Conservation (phyloP, 257 asterid genomes). For the Solanum ossicruentum region DNA sequence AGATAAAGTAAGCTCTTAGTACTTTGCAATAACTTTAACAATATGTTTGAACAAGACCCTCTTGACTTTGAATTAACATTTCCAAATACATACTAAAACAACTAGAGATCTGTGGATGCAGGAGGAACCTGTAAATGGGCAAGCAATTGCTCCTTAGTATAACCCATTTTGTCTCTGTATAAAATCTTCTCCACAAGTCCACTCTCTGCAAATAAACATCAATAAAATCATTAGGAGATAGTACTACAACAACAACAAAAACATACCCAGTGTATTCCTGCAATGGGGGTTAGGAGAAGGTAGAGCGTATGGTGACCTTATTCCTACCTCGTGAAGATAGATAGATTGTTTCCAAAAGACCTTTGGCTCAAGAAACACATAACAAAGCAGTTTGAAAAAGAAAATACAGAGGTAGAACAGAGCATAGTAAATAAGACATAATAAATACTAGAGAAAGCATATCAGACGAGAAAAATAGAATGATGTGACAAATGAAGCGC, state of each 20-base stretch:
- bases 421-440: neutral
- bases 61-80: neutral
- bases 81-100: neutral
- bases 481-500: neutral
- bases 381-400: neutral
- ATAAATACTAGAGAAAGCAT: neutral
- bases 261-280: neutral
- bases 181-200: neutral
- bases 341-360: neutral
- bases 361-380: neutral
- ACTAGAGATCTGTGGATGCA: neutral
- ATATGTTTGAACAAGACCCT: neutral
- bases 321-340: neutral
- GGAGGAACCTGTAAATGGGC: conserved; percentile 42
- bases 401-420: neutral
- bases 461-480: neutral
- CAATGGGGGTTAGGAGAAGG: neutral
- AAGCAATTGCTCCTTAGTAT: conserved; percentile 52
- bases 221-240: neutral
- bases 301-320: neutral
- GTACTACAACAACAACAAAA: neutral
- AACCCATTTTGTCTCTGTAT: conserved; percentile 26
- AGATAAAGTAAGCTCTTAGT: neutral
- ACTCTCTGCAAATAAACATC: neutral
- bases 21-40: neutral